Evolutionary conservation across 1,139 yeast species (phyloP).

Genomic region (Pichia sp.): DNA sequence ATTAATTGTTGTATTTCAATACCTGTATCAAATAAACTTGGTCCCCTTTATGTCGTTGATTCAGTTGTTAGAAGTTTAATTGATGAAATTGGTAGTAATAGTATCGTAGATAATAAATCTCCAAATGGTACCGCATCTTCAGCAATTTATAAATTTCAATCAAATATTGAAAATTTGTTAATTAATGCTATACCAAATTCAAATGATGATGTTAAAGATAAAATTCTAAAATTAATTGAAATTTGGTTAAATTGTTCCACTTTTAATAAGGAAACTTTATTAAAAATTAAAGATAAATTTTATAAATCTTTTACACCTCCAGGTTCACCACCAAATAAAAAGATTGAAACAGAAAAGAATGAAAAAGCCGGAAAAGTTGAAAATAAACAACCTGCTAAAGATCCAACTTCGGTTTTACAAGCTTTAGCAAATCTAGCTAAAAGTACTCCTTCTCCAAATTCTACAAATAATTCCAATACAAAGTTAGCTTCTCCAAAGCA

Average conservation of each 20-base stretch:
- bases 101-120: constrained; percentile 34
- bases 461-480: constrained; percentile 21
- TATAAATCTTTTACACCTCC: constrained; percentile 55
- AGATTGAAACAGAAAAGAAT: constrained; percentile 23
- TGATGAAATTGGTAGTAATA: constrained; percentile 44
- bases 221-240: constrained; percentile 75
- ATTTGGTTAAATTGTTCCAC: constrained; percentile 90
- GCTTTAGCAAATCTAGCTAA: constrained; percentile 53
- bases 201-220: constrained; percentile 50
- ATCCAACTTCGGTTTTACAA: constrained; percentile 55
- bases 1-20: constrained; percentile 67
- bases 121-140: constrained; percentile 71
- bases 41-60: constrained; percentile 85
- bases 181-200: constrained; percentile 55
- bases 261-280: constrained; percentile 52
- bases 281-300: constrained; percentile 52
- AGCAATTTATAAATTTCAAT: constrained; percentile 58
- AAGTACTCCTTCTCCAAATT: constrained; percentile 25
- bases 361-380: constrained; percentile 10
- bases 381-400: constrained; percentile 27
- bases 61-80: constrained; percentile 82
- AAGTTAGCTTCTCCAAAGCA: constrained; percentile 14
- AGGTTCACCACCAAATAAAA: constrained; percentile 40
- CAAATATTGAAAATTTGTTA: constrained; percentile 50
- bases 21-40: constrained; percentile 79